These are phyloP conservation scores for Beauveria sp. DNA, from an alignment of 2,329 filamentous ascomycete genomes.

Conservation along the genomic window DNA sequence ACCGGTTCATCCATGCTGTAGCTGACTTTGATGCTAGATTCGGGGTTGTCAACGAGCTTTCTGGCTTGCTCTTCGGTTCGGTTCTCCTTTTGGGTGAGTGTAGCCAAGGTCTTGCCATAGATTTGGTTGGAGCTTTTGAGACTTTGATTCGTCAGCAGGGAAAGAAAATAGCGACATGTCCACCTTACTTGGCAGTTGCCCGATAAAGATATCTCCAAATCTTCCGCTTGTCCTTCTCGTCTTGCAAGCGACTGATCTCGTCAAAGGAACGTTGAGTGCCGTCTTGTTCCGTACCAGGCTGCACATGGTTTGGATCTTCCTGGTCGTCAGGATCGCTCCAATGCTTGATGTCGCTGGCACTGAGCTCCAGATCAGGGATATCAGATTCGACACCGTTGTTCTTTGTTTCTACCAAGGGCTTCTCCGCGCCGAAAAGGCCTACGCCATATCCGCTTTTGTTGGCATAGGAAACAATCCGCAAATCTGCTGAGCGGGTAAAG, in stretches of 20 bases:
- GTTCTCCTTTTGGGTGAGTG: conserved; percentile 34
- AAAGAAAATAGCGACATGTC: conserved; percentile 22
- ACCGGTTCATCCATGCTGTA: conserved; percentile 42
- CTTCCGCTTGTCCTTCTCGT: conserved; percentile 36
- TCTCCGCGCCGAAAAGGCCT: neutral
- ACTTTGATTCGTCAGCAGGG: conserved; percentile 16
- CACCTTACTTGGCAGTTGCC: conserved; percentile 31
- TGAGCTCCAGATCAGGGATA: conserved; percentile 25
- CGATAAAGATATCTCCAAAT: conserved; percentile 34
- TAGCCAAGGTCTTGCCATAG: conserved; percentile 49
- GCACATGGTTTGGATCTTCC: conserved; percentile 28
- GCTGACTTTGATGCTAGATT: conserved; percentile 22
- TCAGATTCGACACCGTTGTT: neutral
- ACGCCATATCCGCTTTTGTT: neutral
- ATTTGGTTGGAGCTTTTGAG: conserved; percentile 37
- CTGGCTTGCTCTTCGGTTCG: conserved; percentile 24
- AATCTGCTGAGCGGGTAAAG: conserved; percentile 21
- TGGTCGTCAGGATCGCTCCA: conserved; percentile 29
- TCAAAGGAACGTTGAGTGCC: conserved; percentile 26
- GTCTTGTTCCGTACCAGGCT: conserved; percentile 30
- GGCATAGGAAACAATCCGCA: conserved; percentile 25
- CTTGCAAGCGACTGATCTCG: conserved; percentile 26
- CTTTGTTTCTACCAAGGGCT: neutral
- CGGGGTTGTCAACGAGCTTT: conserved; percentile 26
- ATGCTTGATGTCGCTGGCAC: conserved; percentile 26